These are phyloP conservation scores for Racocetra persica DNA, from an alignment of 371 early-diverging fungal genomes.

Conservation along the genomic window DNA sequence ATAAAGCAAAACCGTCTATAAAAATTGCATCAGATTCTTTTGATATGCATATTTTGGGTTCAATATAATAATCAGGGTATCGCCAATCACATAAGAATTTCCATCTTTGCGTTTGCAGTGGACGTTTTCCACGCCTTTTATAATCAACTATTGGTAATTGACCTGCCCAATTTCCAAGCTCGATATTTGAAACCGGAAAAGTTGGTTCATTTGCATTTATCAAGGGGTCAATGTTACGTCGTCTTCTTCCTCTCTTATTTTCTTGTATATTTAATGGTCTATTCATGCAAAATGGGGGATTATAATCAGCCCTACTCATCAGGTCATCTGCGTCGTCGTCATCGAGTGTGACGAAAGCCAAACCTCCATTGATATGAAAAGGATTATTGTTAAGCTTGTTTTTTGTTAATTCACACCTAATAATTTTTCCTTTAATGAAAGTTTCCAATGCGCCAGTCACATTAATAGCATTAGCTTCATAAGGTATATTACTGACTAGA, in stretches of 20 bases:
- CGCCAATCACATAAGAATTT: constrained; percentile 20
- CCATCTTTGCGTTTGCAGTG: neutral
- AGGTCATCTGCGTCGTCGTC: neutral
- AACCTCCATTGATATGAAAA: neutral
- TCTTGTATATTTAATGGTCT: neutral
- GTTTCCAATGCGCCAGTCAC: neutral
- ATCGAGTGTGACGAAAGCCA: neutral
- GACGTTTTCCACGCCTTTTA: neutral
- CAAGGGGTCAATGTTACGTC: neutral
- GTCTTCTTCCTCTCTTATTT: neutral
- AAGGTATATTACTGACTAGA: neutral
- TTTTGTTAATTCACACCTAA: neutral
- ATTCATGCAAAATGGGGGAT: neutral
- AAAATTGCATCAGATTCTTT: neutral
- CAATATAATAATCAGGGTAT: neutral
- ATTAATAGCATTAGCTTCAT: neutral
- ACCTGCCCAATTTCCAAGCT: constrained; percentile 28
- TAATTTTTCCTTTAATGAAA: neutral
- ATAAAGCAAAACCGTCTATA: constrained; percentile 1
- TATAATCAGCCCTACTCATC: neutral
- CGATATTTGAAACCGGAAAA: neutral
- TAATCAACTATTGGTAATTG: neutral
- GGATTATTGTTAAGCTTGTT: neutral
- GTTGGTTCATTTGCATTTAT: neutral
- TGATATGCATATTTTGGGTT: neutral